phyloP scores from a whole-genome alignment of 2,329 filamentous ascomycete species.

The Colletotrichum tabaci region DNA sequence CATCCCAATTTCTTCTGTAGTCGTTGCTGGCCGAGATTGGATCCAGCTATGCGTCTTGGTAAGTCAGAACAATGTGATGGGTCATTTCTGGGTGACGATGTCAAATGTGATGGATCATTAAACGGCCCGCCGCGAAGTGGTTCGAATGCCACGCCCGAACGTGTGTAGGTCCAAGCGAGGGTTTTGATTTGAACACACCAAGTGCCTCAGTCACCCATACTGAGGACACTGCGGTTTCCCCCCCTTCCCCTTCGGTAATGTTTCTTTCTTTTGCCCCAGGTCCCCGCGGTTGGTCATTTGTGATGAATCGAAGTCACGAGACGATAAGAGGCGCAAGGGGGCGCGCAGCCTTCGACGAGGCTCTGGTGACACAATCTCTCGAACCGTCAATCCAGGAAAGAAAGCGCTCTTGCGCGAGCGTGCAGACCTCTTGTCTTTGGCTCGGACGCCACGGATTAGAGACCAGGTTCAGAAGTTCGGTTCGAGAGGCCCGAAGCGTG shows the following conservation, averaged over 20 bases:
- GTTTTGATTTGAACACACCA: not conserved
- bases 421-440: conserved; percentile 33
- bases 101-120: not conserved
- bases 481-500: not conserved
- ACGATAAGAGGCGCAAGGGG: conserved; percentile 12
- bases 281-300: conserved; percentile 22
- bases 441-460: conserved; percentile 12
- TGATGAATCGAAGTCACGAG: conserved; percentile 28
- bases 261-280: conserved; percentile 12
- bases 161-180: not conserved
- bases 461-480: conserved; percentile 5
- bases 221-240: no score
- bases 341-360: not conserved
- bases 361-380: not conserved
- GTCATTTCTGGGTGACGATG: conserved; percentile 13
- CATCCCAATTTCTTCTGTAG: conserved; percentile 14
- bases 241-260: no score
- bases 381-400: conserved; percentile 10
- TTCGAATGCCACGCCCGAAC: not conserved
- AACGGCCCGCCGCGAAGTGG: not conserved
- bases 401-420: conserved; percentile 17
- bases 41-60: not conserved
- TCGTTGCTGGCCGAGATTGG: not conserved
- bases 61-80: conserved; percentile 32
- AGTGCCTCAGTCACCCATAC: not conserved